Percentiles rank a stretch among this genome's conserved stretches.
Conservation (phyloP, 2,329 filamentous ascomycete genomes). For the Ophiosphaerella narmari region DNA sequence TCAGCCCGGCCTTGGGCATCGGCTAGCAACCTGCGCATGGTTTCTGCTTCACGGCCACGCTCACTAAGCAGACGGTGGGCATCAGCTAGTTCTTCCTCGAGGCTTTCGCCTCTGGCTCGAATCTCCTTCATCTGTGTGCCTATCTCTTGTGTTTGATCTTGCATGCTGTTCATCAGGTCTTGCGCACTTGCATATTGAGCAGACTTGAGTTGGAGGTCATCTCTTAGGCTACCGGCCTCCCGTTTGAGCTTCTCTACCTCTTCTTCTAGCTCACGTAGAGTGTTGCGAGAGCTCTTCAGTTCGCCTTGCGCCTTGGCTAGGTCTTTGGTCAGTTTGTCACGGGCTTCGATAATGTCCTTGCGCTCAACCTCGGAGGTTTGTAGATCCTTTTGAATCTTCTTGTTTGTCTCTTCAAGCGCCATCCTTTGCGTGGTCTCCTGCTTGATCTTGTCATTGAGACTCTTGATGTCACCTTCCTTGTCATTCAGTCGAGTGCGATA, state of each 20-base stretch:
- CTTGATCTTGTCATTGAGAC: slow-evolving; percentile 76
- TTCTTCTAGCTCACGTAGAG: slow-evolving; percentile 74
- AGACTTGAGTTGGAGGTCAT: slow-evolving; percentile 82
- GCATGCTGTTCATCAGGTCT: slow-evolving; percentile 86
- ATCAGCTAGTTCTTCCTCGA: slow-evolving; percentile 91
- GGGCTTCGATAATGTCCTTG: slow-evolving; percentile 73
- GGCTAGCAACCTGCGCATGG: slow-evolving; percentile 85
- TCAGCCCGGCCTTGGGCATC: slow-evolving; percentile 87
- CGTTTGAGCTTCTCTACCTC: slow-evolving; percentile 69
- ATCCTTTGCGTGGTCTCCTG: slow-evolving; percentile 73
- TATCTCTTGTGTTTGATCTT: slow-evolving; percentile 87
- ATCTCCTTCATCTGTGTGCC: slow-evolving; percentile 90
- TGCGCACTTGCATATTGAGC: slow-evolving; percentile 87
- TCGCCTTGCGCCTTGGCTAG: slow-evolving; percentile 75
- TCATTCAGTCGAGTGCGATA: slow-evolving; percentile 73
- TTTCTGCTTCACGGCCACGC: slow-evolving; percentile 88
- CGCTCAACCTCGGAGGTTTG: slow-evolving; percentile 79
- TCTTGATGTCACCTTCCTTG: slow-evolving; percentile 77
- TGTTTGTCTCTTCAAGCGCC: slow-evolving; percentile 78
- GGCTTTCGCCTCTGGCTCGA: slow-evolving; percentile 76
- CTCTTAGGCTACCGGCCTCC: slow-evolving; percentile 70
- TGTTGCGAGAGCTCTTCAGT: slow-evolving; percentile 58
- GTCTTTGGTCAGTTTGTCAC: slow-evolving; percentile 73
- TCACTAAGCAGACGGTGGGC: slow-evolving; percentile 85
- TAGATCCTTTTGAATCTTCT: slow-evolving; percentile 74